phyloP scores from a whole-genome alignment of 1,139 yeast species.

The Pichia sp. region DNA sequence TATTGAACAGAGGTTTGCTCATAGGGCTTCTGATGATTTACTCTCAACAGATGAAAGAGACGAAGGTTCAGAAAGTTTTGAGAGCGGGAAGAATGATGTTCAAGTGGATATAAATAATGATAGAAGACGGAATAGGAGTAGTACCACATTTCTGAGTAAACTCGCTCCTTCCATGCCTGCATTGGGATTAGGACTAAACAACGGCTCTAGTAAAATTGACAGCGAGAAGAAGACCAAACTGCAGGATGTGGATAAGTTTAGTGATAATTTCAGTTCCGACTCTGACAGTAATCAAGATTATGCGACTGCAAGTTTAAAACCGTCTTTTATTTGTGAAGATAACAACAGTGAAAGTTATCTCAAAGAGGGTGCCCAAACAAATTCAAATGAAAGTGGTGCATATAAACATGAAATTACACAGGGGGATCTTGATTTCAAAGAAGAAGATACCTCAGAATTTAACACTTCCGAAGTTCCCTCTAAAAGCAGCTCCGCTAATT shows the following conservation, averaged over 20 bases:
- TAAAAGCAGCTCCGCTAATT: neutral
- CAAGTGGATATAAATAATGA: neutral
- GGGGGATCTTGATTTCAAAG: neutral
- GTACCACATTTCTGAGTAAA: constrained; percentile 5
- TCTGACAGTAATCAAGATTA: neutral
- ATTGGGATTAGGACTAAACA: constrained; percentile 2
- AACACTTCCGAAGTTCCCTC: neutral
- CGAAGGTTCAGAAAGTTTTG: neutral
- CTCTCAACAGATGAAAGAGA: neutral
- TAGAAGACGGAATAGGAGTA: constrained; percentile 9
- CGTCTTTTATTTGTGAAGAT: neutral
- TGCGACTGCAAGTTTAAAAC: neutral
- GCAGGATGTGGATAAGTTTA: neutral
- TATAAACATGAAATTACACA: no score
- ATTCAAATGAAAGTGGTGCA: no score
- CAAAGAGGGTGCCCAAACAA: no score
- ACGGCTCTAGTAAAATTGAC: neutral
- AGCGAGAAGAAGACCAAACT: neutral
- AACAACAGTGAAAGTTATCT: no score
- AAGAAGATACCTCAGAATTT: neutral
- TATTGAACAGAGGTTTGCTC: neutral
- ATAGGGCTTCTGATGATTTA: neutral
- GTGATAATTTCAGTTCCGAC: neutral
- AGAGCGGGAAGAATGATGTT: neutral
- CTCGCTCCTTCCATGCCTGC: constrained; percentile 1